A percentile compares a stretch with the other conserved stretches of the same genome.
Evolutionary conservation across 768 basidiomycete genomes (phyloP).

Genomic region (Clavulina sp.): DNA sequence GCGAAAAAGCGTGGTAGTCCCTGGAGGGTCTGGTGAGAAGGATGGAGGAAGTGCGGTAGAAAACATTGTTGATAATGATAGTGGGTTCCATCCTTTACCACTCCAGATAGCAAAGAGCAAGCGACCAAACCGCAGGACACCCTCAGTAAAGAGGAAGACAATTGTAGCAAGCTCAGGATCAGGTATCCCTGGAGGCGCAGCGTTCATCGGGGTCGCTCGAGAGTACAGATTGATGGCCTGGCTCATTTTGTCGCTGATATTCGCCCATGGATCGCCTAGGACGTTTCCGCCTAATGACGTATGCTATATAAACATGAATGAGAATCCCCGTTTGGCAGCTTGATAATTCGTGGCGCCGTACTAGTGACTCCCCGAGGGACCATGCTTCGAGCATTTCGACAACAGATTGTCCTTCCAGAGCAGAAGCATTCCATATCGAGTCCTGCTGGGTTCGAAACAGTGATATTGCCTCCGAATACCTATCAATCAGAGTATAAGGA

Average conservation of each 20-base stretch:
- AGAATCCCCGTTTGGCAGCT: conserved; percentile 13
- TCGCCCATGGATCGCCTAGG: conserved; percentile 51
- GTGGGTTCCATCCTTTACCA: conserved; percentile 72
- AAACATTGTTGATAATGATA: conserved; percentile 60
- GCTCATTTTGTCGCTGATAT: conserved; percentile 52
- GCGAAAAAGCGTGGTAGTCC: conserved; percentile 40
- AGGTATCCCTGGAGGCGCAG: not conserved
- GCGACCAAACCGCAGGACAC: conserved; percentile 51
- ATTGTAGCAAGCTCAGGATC: conserved; percentile 40
- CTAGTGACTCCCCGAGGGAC: conserved; percentile 54
- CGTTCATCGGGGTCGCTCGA: conserved; percentile 27
- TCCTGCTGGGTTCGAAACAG: conserved; percentile 63
- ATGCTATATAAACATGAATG: conserved; percentile 11
- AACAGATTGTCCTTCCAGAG: conserved; percentile 71
- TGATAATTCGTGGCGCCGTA: conserved; percentile 24
- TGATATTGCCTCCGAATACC: conserved; percentile 73
- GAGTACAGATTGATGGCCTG: conserved; percentile 48
- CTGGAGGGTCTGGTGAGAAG: conserved; percentile 12
- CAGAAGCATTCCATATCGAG: conserved; percentile 75
- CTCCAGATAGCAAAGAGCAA: conserved; percentile 69
- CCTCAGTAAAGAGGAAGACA: conserved; percentile 51
- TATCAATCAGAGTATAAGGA: conserved; percentile 16
- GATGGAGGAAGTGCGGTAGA: conserved; percentile 48
- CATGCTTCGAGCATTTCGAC: conserved; percentile 69
- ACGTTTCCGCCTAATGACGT: conserved; percentile 29